Conservation (phyloP, 495 filamentous ascomycete genomes). For the Chaetomium fimeti region DNA sequence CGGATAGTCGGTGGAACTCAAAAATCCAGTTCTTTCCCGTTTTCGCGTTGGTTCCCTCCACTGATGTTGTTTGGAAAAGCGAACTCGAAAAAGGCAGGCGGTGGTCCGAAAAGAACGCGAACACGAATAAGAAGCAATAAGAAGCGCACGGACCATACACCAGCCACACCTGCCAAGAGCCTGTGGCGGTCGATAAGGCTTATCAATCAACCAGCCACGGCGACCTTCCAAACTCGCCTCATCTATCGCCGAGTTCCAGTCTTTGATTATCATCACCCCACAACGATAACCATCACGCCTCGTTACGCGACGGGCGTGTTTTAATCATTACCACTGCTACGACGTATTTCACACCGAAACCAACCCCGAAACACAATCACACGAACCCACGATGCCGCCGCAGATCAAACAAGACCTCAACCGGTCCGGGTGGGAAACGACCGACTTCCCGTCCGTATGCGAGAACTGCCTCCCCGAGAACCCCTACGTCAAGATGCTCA, state of each 20-base stretch:
- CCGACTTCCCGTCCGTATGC: constrained; percentile 71
- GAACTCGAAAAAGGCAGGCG: constrained; percentile 17
- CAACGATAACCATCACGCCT: neutral
- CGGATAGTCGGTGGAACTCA: no score
- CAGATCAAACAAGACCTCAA: constrained; percentile 94
- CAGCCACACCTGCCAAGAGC: neutral
- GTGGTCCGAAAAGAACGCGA: constrained; percentile 17
- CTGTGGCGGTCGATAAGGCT: constrained; percentile 20
- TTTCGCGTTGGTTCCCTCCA: neutral
- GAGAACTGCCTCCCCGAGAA: constrained; percentile 87
- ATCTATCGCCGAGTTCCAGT: constrained; percentile 4
- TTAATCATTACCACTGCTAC: neutral
- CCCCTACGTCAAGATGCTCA: constrained; percentile 97
- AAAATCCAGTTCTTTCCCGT: neutral
- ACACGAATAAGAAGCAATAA: constrained; percentile 28
- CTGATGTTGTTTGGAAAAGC: neutral
- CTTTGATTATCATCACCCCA: constrained; percentile 12
- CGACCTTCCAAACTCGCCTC: constrained; percentile 2
- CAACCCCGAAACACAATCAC: neutral
- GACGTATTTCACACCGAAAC: neutral
- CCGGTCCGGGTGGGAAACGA: constrained; percentile 92
- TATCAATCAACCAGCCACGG: constrained; percentile 20
- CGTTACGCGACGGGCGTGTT: neutral
- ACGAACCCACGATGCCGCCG: constrained; percentile 50
- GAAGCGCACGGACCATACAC: neutral